A percentile compares a stretch with the other conserved stretches of the same genome.
These are phyloP conservation scores for Pyrenula massariospora DNA, from an alignment of 495 filamentous ascomycete genomes.

Conservation along the genomic window DNA sequence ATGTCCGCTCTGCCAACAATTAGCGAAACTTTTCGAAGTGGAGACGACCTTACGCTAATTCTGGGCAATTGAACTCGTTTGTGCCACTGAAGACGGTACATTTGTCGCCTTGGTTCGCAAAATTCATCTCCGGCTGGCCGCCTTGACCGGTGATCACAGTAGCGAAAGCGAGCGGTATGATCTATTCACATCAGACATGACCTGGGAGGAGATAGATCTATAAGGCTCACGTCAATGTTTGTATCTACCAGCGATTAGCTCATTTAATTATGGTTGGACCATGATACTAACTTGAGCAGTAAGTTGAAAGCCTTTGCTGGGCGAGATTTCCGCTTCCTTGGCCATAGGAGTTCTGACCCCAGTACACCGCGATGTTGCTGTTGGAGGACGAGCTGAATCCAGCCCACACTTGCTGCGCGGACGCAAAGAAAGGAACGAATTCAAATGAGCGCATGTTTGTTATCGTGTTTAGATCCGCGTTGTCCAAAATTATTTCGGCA, in stretches of 20 bases:
- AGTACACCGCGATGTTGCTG: conserved; percentile 56
- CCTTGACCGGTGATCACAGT: conserved; percentile 36
- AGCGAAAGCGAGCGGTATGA: conserved; percentile 53
- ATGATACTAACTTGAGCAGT: conserved; percentile 30
- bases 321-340: conserved; percentile 17
- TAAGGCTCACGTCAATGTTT: neutral
- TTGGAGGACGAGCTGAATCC: conserved; percentile 36
- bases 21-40: neutral
- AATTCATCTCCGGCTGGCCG: conserved; percentile 49
- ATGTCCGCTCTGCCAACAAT: conserved; percentile 32
- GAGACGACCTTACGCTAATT: neutral
- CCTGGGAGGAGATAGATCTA: neutral
- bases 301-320: conserved; percentile 31
- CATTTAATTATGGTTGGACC: neutral
- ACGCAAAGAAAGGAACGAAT: conserved; percentile 34
- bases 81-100: conserved; percentile 1
- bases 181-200: conserved; percentile 14
- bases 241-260: neutral
- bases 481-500: too few relatives aligned
- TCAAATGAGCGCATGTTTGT: conserved; percentile 33
- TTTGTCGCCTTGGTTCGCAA: conserved; percentile 51
- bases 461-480: too few relatives aligned
- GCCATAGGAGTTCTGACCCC: conserved; percentile 36
- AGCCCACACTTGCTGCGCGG: conserved; percentile 17
- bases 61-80: conserved; percentile 8